These are phyloP conservation scores for Thelonectria blattea DNA, from an alignment of 2,329 filamentous ascomycete species.

Conservation along the genomic window DNA sequence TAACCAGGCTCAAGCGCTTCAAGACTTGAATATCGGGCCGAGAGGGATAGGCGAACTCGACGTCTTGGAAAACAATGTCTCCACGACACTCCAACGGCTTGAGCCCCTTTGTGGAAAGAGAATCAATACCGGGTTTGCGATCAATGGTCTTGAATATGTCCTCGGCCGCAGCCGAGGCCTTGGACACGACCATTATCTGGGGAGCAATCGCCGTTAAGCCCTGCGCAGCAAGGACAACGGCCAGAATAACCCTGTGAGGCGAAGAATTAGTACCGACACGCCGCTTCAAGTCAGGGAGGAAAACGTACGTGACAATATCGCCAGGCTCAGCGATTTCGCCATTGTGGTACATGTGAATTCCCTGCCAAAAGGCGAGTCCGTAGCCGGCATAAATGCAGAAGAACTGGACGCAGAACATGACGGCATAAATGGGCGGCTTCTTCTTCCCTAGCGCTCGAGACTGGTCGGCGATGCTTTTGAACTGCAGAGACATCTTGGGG, in stretches of 20 bases:
- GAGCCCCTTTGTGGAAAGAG: conserved; percentile 39
- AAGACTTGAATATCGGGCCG: conserved; percentile 1
- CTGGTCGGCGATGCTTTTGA: background rate
- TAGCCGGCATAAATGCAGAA: conserved; percentile 59
- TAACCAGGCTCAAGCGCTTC: background rate
- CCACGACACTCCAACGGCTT: conserved; percentile 34
- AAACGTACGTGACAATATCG: conserved; percentile 77
- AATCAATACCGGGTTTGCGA: conserved; percentile 56
- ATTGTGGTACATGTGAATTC: conserved; percentile 38
- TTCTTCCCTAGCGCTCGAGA: background rate
- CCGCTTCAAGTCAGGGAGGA: conserved; percentile 81
- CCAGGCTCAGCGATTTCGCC: conserved; percentile 42
- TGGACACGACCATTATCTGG: background rate
- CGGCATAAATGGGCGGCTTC: background rate
- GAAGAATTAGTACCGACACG: background rate
- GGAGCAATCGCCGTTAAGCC: background rate
- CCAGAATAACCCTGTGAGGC: background rate
- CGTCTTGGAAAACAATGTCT: conserved; percentile 50
- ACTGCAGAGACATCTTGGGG: background rate
- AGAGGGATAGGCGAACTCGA: conserved; percentile 37
- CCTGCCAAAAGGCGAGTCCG: conserved; percentile 80
- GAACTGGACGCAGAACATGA: background rate
- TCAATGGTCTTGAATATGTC: conserved; percentile 90
- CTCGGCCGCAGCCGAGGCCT: conserved; percentile 75
- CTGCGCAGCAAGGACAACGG: background rate